phyloP scores from a whole-genome alignment of 2,329 filamentous ascomycete species.

The Aspergillus tubingensis region DNA sequence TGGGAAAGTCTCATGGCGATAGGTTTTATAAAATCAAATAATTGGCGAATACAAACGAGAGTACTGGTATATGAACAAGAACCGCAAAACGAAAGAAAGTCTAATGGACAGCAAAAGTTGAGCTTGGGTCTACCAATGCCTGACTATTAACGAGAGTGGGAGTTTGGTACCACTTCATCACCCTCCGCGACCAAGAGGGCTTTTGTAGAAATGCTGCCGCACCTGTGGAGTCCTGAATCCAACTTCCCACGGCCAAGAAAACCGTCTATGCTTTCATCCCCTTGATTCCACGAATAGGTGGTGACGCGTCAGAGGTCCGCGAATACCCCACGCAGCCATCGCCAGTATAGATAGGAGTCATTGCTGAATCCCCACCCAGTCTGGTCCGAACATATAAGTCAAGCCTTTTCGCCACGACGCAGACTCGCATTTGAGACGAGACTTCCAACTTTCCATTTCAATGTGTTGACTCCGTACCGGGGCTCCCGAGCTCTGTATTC shows the following conservation, averaged over 20 bases:
- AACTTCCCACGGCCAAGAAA: background rate
- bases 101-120: background rate
- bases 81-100: background rate
- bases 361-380: background rate
- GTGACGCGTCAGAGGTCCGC: background rate
- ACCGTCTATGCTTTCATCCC: background rate
- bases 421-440: no score
- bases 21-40: background rate
- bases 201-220: background rate
- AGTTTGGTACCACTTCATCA: background rate
- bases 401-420: no score
- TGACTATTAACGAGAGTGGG: background rate
- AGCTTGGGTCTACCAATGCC: background rate
- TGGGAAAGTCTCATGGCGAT: constrained; percentile 6
- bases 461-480: background rate
- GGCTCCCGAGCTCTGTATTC: no score
- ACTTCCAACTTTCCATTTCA: background rate
- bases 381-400: no score
- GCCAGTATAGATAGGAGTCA: background rate
- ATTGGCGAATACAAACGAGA: background rate
- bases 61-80: background rate
- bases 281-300: background rate
- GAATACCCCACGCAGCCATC: background rate
- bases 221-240: background rate
- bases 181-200: background rate